phyloP scores from a whole-genome alignment of 2,329 filamentous ascomycete genomes.

The Aspergillus ruber region DNA sequence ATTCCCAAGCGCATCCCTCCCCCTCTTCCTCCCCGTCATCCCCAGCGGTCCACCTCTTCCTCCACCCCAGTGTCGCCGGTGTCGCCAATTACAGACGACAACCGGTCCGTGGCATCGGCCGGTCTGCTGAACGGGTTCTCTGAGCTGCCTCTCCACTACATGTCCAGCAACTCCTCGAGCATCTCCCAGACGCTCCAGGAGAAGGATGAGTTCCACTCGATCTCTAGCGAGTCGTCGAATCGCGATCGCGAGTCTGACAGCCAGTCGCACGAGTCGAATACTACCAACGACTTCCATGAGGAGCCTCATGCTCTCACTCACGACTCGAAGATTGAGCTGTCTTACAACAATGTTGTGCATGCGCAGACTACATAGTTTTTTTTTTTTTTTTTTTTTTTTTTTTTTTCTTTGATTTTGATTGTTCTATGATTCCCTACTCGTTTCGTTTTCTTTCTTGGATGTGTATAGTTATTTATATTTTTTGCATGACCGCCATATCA shows the following conservation, averaged over 20 bases:
- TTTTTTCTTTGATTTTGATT: not conserved
- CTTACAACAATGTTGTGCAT: not conserved
- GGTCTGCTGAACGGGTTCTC: constrained; percentile 11
- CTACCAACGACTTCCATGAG: not conserved
- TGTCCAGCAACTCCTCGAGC: constrained; percentile 9
- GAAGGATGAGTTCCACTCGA: constrained; percentile 39
- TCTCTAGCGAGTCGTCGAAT: constrained; percentile 27
- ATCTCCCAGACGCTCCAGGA: constrained; percentile 14
- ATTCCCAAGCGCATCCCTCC: constrained; percentile 69
- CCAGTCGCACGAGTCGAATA: not conserved
- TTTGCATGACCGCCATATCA: not conserved
- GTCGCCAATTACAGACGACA: constrained; percentile 18
- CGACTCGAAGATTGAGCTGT: not conserved
- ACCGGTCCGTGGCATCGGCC: constrained; percentile 13
- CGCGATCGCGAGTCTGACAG: constrained; percentile 3
- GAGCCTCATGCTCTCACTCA: not conserved
- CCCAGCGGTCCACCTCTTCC: constrained; percentile 44
- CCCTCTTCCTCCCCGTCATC: constrained; percentile 71
- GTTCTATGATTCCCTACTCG: not conserved
- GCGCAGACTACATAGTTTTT: not conserved
- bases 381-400: not conserved
- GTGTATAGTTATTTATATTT: not conserved
- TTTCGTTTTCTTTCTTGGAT: not conserved
- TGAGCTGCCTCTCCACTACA: constrained; percentile 11
- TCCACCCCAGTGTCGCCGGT: constrained; percentile 18